Evolutionary conservation across 73 alveolate species (phyloP), one percentile per base, ranked within the genome.

Genomic region (Blepharisma stoltei): DNA sequence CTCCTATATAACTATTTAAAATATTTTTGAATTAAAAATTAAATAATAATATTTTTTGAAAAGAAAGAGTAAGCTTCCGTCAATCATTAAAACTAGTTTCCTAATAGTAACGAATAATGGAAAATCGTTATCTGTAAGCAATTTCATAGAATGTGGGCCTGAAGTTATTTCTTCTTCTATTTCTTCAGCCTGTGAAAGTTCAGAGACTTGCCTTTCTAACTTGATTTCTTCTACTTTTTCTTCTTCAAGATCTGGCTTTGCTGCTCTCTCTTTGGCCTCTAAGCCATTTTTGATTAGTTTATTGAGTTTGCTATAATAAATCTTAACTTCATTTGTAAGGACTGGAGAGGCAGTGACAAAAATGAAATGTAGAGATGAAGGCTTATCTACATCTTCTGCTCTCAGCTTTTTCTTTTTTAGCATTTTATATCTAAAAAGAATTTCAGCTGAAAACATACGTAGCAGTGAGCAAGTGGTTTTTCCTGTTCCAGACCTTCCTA

Each of bases 401-500:
- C 53, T 67, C 41, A 77, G 81, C 43, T 81, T 79, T 32, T 53
- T 67, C 46, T 70, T 60, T 21, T 70, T 44, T 11, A 45, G 60
- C 45, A 71, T 54, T 75, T 84, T 76, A 47, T 65, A 48, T 47
- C 66, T 83, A 66, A 80, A 93, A 49, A 90, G 84, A 20, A 88
- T 77, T 66, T 93, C 98, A 77, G 84, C 53, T 4, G 97, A 82
- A 54, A 93, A 85, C 48, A 93, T 52, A 55, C 96, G 78, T 18
- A 93, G 84, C 0, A 90, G 76, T 44, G 97, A 75, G 54, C 94
- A 75, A 7, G 97, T 90, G 6, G 98, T 93, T 75, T 93, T 93
- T 7, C 98, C 98, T 21, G 98, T 93, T 7, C 98, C 98, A 20
- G 95, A 87, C 50, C 98, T 87, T 18, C 98, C 98, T 2, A 93